Evolutionary conservation across 2,329 filamentous ascomycete genomes (phyloP).

Genomic region (Penicillium fuscoglaucum): DNA sequence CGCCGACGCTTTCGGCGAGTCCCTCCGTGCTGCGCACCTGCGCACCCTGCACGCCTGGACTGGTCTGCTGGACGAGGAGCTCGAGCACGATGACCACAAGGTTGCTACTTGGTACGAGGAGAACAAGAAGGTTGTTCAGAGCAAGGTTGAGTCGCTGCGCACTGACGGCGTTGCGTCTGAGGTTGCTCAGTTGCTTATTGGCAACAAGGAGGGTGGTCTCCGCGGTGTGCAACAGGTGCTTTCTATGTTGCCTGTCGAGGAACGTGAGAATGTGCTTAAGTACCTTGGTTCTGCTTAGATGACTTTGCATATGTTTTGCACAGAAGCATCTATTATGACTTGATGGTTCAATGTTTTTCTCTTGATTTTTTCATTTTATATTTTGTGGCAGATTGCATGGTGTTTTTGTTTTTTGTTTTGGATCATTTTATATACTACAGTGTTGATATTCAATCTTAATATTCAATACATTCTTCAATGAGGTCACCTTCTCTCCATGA

Average conservation of each 20-base stretch:
- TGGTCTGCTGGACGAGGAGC: slow-evolving; percentile 64
- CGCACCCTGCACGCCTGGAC: slow-evolving; percentile 81
- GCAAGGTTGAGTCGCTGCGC: slow-evolving; percentile 84
- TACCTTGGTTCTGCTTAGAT: slow-evolving; percentile 41
- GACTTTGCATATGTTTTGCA: background rate
- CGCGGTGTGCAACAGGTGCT: slow-evolving; percentile 85
- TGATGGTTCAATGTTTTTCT: slow-evolving; percentile 20
- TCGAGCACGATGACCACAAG: slow-evolving; percentile 74
- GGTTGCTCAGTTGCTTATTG: slow-evolving; percentile 67
- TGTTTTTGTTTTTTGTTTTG: background rate
- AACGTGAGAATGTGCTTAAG: slow-evolving; percentile 80
- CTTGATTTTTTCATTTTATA: slow-evolving; percentile 2
- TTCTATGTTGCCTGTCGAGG: slow-evolving; percentile 80
- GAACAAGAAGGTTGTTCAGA: slow-evolving; percentile 77
- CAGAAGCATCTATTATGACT: slow-evolving; percentile 16
- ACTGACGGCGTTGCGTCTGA: slow-evolving; percentile 69
- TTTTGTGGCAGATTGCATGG: slow-evolving; percentile 16
- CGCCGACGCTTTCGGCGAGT: slow-evolving; percentile 40
- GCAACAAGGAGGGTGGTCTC: slow-evolving; percentile 68
- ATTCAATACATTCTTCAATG: background rate
- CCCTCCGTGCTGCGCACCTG: slow-evolving; percentile 66
- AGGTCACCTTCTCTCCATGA: background rate
- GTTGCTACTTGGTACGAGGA: slow-evolving; percentile 96
- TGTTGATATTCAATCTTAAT: background rate
- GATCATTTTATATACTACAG: background rate